Base-by-base conservation (phyloP, 371 early-diverging fungal genomes). In the Rhizopus microsporus region DNA sequence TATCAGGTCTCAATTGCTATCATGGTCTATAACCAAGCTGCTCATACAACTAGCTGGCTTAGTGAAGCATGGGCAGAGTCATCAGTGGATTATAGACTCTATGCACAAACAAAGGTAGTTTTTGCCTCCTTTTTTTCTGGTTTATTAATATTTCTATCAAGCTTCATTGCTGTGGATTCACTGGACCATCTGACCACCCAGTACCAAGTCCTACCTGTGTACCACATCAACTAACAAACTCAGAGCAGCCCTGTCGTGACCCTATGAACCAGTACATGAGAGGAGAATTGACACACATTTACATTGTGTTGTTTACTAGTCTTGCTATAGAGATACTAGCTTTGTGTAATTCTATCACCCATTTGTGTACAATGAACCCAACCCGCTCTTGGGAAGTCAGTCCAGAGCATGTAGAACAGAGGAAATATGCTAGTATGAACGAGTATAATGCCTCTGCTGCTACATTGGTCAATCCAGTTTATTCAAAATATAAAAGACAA, bases 91-190 rank as follows among this genome's bases (percentile, higher is more conserved):
- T 71, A 73, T 51, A 59, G 63, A 38, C 7, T 54, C 5, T 76
- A 65, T 63, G 71, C 74, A 7, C 67, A 73, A 56, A 57, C 50
- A 7, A 76, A 71, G 63, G 71, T 71, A 65, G 30, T 34, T 7
- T 17, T 51, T 23, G 23, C 23, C 23, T 23, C 40, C 6, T 38
- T 23, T 45, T 17, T 54, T 2, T 37, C 29, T 3, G 34, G 3
- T 56, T 16, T 43, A 16, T 56, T 15, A 32, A 12, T 46, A 3
- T 56, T 45, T 13, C 33, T 57, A 3, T 44, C 29, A 37, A 73
- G 67, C 71, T 76, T 52, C 48, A 54, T 42, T 76, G 77, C 33
- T 73, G 74, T 59, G 73, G 77, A 29, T 76, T 60, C 37, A 54
- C 73, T 31, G 57, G 69, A 44, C 54, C 59, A 3, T 40, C 63